These are phyloP conservation scores for Cyberlindnera suaveolens DNA, from an alignment of 805 yeast species.

Conservation along the genomic window DNA sequence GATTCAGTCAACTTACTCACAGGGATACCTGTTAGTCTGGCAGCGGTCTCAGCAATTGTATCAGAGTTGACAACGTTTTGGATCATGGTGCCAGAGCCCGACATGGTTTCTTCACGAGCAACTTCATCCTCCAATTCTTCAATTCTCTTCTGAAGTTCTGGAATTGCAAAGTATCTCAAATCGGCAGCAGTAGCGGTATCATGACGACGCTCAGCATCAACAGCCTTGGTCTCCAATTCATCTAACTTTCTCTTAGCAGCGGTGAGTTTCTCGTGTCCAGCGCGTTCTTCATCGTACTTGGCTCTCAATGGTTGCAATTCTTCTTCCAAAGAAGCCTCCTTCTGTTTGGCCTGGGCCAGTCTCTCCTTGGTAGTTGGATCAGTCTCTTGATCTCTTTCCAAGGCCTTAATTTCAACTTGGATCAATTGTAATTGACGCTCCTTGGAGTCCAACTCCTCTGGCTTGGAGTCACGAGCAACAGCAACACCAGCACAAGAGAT, in stretches of 20 bases:
- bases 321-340: conserved; percentile 79
- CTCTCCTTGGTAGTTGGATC: conserved; percentile 81
- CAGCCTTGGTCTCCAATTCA: conserved; percentile 87
- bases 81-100: conserved; percentile 58
- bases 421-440: conserved; percentile 89
- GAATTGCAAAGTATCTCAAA: conserved; percentile 93
- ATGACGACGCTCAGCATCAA: conserved; percentile 94
- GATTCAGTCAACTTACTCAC: conserved; percentile 92
- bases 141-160: conserved; percentile 77
- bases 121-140: conserved; percentile 67
- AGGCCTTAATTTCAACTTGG: conserved; percentile 93
- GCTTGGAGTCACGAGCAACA: conserved; percentile 96
- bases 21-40: conserved; percentile 94
- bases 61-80: conserved; percentile 90
- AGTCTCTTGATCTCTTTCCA: conserved; percentile 91
- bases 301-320: conserved; percentile 79
- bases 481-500: conserved; percentile 97
- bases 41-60: conserved; percentile 94
- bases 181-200: conserved; percentile 95
- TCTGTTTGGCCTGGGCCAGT: conserved; percentile 68
- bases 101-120: conserved; percentile 65
- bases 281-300: conserved; percentile 78
- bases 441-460: conserved; percentile 89
- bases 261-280: conserved; percentile 87
- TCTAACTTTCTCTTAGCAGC: conserved; percentile 85